Evolutionary conservation across 352 stramenopile species (phyloP), one percentile per base, ranked within the genome.

Genomic region (Globisporangium perplexum): DNA sequence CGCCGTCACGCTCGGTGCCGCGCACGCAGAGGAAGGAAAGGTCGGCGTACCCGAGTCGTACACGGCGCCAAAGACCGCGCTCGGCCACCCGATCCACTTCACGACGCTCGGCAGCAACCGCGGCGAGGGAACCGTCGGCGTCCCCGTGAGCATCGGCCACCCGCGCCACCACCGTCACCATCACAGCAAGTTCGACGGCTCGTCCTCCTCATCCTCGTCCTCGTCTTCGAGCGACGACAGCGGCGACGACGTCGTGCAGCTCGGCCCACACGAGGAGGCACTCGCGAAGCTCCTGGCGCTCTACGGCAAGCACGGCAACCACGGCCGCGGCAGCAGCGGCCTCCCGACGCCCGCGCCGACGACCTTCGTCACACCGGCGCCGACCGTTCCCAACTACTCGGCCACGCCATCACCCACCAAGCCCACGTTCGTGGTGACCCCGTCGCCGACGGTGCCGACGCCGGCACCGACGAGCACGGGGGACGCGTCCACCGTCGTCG

Each of bases 261-360:
- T 50, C 28, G 50, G 28, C 22, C 55, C 55, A 24, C 38, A 55
- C 30, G 49, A 45, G 18, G 33, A 44, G 7, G 45, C 36, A 15
- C 28, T 61, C 26, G 56, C 26, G 36, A 24, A 50, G 12, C 42
- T 57, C n/a, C 24, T 63, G 24, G 43, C 35, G 41, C 56, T 63
- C 49, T 63, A 63, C 49, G 56, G 56, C 14, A 28, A 50, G 11
- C 26, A 30, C 18, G 51, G 30, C 26, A 50, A 57, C 14, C 17
- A 26, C 18, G 31, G 20, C 10, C 20, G 39, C 11, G 24, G 17
- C 45, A 26, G 7, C 45, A 50, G 20, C 28, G 18, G 11, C 20
- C n/a, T 33, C 23, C 55, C 55, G 5, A 61, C 55, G 4, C 55
- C 55, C 17, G 55, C 55, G 2, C 55, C 55, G 7, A 61, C 55